Evolutionary conservation across 768 basidiomycete species (phyloP), one percentile per base, ranked within the genome.

Genomic region (Pholiota molesta): DNA sequence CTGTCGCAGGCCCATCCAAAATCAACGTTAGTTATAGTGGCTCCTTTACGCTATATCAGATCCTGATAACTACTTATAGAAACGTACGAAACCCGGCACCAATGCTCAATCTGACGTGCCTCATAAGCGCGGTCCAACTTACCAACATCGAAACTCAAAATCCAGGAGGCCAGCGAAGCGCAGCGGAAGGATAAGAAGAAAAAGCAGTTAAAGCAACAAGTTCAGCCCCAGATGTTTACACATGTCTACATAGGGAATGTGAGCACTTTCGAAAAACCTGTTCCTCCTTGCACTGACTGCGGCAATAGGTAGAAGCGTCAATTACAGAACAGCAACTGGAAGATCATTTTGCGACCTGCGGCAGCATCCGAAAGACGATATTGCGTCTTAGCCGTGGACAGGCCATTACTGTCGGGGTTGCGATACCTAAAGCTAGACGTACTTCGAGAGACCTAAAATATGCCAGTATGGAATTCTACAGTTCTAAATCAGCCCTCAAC

Each of bases 231-330:
- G 39, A 55, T 66, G 44, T 52, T 57, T 61, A 42, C 47, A 47
- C 57, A 75, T 61, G 78, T 85, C 23, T 89, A 78, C 65, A 83
- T 88, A 19, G 88, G 89, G 42, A 90, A 90, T 68, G 89, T 90
- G 66, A 63, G 86, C 75, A 14, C 11, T 54, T 16, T 28, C 17
- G 28, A 9, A 17, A 13, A n/a, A 29, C 17, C 14, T 31, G 4
- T 31, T 11, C 16, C n/a, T 29, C 52, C 17, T 19, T 35, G 29
- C 52, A 21, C 31, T 55, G n/a, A 35, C 53, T 40, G 21, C 31
- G n/a, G 14, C 9, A 19, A 19, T 5, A 35, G 19, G 13, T 40
- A 39, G 53, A 55, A 55, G 35, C 14, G 19, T n/a, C 35, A 14
- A 39, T 57, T 52, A 76, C 71, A 19, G 71, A 75, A 51, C 63